Percentiles rank a stretch among this genome's conserved stretches.
Evolutionary conservation across 805 yeast genomes (phyloP).

Genomic region (Hanseniaspora vineae): DNA sequence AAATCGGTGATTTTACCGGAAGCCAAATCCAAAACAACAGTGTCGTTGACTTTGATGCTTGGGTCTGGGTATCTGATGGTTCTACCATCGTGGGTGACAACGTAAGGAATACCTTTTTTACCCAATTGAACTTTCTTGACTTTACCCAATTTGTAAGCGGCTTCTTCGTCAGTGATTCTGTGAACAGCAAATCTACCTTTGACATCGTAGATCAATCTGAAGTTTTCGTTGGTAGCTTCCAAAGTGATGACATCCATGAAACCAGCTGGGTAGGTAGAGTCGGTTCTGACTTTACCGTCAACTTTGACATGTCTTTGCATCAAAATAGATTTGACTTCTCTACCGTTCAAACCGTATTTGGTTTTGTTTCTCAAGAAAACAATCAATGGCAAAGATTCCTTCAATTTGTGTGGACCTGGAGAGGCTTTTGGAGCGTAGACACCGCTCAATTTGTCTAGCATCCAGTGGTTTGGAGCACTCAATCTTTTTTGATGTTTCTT

Average conservation of each 20-base stretch:
- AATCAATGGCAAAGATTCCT: slow-evolving; percentile 95
- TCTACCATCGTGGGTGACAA: slow-evolving; percentile 99
- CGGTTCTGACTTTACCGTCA: slow-evolving; percentile 99
- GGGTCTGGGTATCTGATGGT: slow-evolving; percentile 99
- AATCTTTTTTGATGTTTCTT: slow-evolving; percentile 98
- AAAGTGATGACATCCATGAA: slow-evolving; percentile 97
- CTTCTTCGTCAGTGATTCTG: slow-evolving; percentile 99
- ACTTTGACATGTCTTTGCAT: slow-evolving; percentile 98
- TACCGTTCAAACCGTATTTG: slow-evolving; percentile 97
- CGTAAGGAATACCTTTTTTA: slow-evolving; percentile 96
- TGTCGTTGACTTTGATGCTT: slow-evolving; percentile 89
- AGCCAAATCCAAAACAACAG: slow-evolving; percentile 93
- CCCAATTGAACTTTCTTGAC: slow-evolving; percentile 97
- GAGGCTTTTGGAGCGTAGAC: slow-evolving; percentile 99
- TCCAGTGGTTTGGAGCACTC: slow-evolving; percentile 99
- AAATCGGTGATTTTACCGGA: slow-evolving; percentile 86
- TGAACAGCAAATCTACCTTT: slow-evolving; percentile 99
- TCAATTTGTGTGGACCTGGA: slow-evolving; percentile 98
- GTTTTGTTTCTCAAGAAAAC: slow-evolving; percentile 97
- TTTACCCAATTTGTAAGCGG: slow-evolving; percentile 94
- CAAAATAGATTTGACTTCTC: slow-evolving; percentile 96
- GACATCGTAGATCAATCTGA: slow-evolving; percentile 96
- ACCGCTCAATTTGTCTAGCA: slow-evolving; percentile 99
- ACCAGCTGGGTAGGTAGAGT: slow-evolving; percentile 97
- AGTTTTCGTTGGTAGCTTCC: slow-evolving; percentile 98